Percentiles rank a stretch among this genome's conserved stretches.
Evolutionary conservation across 148 eudicot genomes (phyloP).

Genomic region (Vaccinium corymbosum): DNA sequence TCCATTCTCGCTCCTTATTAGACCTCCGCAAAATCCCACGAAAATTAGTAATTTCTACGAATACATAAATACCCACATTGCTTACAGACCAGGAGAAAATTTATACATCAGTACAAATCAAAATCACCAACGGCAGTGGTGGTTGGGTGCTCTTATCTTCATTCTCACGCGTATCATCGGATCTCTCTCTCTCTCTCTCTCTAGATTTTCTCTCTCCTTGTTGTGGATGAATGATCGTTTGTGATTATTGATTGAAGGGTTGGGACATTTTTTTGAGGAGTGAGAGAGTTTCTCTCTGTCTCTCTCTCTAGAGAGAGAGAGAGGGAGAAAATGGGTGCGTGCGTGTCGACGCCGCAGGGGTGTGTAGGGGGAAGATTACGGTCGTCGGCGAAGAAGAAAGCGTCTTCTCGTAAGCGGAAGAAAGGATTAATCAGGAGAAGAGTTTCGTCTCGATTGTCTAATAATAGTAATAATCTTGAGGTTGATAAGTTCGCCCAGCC

Average conservation of each 20-base stretch:
- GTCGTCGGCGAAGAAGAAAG: conserved; percentile 27
- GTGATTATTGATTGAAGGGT: background rate
- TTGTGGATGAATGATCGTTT: background rate
- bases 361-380: conserved; percentile 44
- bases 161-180: background rate
- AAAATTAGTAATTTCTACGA: no score
- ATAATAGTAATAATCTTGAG: conserved; percentile 5
- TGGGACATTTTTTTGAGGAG: background rate
- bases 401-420: conserved; percentile 27
- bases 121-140: background rate
- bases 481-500: conserved; percentile 17
- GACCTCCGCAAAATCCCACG: no score
- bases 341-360: conserved; percentile 62
- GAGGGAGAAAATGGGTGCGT: conserved; percentile 56
- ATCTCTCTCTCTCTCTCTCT: background rate
- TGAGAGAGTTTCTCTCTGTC: background rate
- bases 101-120: background rate
- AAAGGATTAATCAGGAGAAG: conserved; percentile 33
- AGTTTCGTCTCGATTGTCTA: conserved; percentile 44
- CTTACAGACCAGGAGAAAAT: background rate
- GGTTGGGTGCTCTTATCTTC: background rate
- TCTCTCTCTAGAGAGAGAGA: background rate
- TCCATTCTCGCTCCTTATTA: no score
- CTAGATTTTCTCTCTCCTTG: background rate
- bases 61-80: background rate